Conservation (phyloP, 2,329 filamentous ascomycete species). For the Claviceps pusilla region DNA sequence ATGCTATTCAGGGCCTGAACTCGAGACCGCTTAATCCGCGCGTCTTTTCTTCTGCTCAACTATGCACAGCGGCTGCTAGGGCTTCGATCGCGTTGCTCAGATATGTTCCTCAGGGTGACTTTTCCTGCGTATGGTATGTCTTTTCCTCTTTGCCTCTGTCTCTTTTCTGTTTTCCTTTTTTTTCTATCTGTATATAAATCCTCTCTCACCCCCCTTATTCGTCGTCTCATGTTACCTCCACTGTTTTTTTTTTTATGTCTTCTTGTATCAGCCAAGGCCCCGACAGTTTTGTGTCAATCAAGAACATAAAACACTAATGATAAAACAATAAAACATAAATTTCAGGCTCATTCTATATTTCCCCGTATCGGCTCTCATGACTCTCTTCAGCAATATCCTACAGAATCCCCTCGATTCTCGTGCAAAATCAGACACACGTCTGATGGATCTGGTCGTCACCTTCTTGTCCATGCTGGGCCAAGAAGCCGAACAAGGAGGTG, state of each 20-base stretch:
- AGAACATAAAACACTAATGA: too few species aligned
- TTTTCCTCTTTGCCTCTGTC: background rate
- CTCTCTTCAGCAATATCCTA: slow-evolving; percentile 87
- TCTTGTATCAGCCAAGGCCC: too few species aligned
- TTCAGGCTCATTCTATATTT: slow-evolving; percentile 81
- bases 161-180: background rate
- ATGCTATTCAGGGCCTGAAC: slow-evolving; percentile 87
- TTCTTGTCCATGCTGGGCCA: slow-evolving; percentile 82
- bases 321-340: background rate
- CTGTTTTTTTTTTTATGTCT: background rate
- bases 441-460: slow-evolving; percentile 86
- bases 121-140: slow-evolving; percentile 81
- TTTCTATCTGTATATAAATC: background rate
- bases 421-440: slow-evolving; percentile 71
- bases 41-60: slow-evolving; percentile 81
- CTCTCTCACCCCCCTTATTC: background rate
- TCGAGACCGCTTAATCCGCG: slow-evolving; percentile 79
- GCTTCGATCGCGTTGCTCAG: slow-evolving; percentile 89
- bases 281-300: too few species aligned
- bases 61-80: slow-evolving; percentile 84
- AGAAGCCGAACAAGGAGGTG: slow-evolving; percentile 78
- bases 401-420: slow-evolving; percentile 86
- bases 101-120: slow-evolving; percentile 91
- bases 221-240: background rate
- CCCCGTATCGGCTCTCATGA: slow-evolving; percentile 86